Base-by-base conservation (phyloP, 2,329 filamentous ascomycete species). In the Ceratocystiopsis brevicomis region DNA sequence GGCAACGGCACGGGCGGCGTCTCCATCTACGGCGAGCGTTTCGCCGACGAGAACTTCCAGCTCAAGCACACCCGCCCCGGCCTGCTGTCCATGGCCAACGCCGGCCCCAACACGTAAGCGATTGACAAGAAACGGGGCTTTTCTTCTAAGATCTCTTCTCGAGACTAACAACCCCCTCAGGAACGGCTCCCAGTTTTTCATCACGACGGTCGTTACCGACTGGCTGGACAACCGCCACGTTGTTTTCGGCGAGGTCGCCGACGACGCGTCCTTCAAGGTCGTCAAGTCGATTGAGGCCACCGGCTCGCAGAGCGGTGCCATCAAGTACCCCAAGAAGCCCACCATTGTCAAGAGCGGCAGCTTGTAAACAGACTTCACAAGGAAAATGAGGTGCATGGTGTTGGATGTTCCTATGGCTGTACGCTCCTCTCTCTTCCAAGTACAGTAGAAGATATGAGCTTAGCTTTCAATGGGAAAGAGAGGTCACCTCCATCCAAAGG, bases 111-210 rank as follows among this genome's bases (percentile, higher is more conserved):
- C 80, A 96, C 88, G 75, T 78, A 69, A 63, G 45, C 25, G 10
- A 11, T 11, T 11, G 6, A 9, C 25, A 30, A 30, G 25, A 6
- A 30, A 11, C 25, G 2, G 8, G 10, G 5, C 40, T 19, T 18
- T 30, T 5, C 10, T 4, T 25, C 16, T 37, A 13, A 4, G 3
- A 33, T 4, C 19, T 5, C 14, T 8, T 1, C 43, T 44, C 25
- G 25, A 4, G 8, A 2, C 25, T 30, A 30, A 30, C 25, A 44
- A 49, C 40, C 13, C 66, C 12, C 66, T 1, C 34, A 94, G 90
- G 62, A 98, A 98, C 67, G 90, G 90, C 56, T 93, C 84, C 42
- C 88, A 96, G 65, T 96, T 96, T 73, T 96, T 96, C 71, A 68
- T 96, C 60, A 96, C 88, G 56, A 96, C 88, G 45, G 85, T 93